Conservation (phyloP, 306 rosid species). For the Carpinus viminea region DNA sequence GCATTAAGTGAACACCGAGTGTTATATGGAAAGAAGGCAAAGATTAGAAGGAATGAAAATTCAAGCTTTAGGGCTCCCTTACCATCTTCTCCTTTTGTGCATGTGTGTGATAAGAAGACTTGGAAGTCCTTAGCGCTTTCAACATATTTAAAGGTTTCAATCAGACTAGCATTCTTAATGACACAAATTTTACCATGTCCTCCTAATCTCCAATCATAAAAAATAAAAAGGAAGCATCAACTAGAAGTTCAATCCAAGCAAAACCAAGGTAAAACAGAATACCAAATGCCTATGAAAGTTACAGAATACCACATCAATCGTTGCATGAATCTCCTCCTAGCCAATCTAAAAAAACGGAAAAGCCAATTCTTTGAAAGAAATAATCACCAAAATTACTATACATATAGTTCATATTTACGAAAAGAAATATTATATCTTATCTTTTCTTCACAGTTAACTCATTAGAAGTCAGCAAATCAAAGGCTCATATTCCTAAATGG, state of each 20-base stretch:
- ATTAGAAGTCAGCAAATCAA: neutral
- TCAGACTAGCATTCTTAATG: neutral
- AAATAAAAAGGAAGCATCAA: neutral
- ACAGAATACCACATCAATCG: neutral
- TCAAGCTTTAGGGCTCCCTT: neutral
- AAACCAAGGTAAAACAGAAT: neutral
- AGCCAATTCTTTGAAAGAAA: neutral
- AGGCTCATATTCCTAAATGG: neutral
- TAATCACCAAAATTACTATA: no score
- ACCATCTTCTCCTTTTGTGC: neutral
- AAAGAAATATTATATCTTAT: no score
- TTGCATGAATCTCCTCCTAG: neutral
- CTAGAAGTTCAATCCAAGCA: neutral
- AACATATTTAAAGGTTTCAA: neutral
- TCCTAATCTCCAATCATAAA: no score
- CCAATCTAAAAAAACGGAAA: neutral
- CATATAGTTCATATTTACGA: no score
- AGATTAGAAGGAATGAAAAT: neutral
- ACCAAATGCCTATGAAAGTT: neutral
- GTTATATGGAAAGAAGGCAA: no score
- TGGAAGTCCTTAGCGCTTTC: neutral
- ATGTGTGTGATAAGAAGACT: neutral
- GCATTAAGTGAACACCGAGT: neutral
- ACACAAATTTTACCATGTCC: neutral
- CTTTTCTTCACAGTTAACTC: neutral